These are phyloP conservation scores for Fusarium secorum DNA, from an alignment of 2,329 filamentous ascomycete species.

Conservation along the genomic window DNA sequence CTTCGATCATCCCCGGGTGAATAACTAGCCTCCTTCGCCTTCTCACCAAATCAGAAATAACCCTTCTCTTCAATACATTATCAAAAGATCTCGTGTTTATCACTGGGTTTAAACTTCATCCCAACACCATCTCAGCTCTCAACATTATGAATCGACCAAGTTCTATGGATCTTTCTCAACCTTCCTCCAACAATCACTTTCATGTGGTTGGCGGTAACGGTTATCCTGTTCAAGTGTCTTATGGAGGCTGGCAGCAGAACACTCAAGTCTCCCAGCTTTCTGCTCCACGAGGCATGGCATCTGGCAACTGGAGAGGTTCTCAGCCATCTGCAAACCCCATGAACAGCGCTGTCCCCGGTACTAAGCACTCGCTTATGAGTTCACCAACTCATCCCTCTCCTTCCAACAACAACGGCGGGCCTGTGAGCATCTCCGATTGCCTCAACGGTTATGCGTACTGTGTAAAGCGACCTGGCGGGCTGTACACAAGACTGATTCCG, in stretches of 20 bases:
- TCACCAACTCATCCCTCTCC: neutral
- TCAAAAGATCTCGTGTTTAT: neutral
- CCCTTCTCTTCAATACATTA: neutral
- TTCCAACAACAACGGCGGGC: neutral
- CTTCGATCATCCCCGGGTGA: neutral
- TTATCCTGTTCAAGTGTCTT: constrained; percentile 5
- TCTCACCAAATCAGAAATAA: neutral
- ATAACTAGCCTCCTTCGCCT: neutral
- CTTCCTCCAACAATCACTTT: constrained; percentile 4
- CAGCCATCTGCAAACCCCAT: constrained; percentile 7
- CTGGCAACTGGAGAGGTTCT: constrained; percentile 35
- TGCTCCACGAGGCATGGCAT: constrained; percentile 33
- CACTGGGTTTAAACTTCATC: neutral
- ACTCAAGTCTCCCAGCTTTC: constrained; percentile 7
- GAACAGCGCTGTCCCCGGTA: neutral
- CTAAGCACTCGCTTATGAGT: constrained; percentile 24
- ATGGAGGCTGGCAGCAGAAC: constrained; percentile 24
- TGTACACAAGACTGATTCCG: constrained; percentile 30
- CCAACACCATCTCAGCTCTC: neutral
- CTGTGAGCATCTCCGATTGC: constrained; percentile 31
- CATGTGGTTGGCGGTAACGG: neutral
- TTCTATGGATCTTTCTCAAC: constrained; percentile 5
- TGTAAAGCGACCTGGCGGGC: constrained; percentile 23
- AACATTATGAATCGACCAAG: neutral
- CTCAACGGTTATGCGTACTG: constrained; percentile 32